Evolutionary conservation across 345 rosid species (phyloP).

Genomic region (Excoecaria agallocha): DNA sequence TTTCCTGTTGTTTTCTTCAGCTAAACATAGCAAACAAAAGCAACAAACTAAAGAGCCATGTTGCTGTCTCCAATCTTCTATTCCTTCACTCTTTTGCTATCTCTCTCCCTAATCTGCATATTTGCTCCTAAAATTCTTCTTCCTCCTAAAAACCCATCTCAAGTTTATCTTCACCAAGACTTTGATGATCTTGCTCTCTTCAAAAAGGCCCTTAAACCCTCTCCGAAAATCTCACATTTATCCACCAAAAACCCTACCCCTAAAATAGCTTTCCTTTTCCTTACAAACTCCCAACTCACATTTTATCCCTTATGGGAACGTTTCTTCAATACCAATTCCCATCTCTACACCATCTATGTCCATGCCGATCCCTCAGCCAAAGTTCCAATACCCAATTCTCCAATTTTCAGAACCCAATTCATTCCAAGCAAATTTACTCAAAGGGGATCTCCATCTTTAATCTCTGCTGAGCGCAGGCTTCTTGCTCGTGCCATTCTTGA

Average conservation of each 20-base stretch:
- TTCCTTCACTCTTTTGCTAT: constrained; percentile 51
- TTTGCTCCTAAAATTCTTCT: constrained; percentile 41
- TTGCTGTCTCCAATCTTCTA: constrained; percentile 43
- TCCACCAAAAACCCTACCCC: constrained; percentile 44
- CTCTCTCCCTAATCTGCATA: constrained; percentile 47
- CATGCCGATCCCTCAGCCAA: constrained; percentile 65
- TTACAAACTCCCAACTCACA: constrained; percentile 76
- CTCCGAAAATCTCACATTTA: constrained; percentile 36
- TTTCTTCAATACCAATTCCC: constrained; percentile 52
- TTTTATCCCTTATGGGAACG: constrained; percentile 76
- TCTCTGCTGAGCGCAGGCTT: constrained; percentile 75
- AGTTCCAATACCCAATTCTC: constrained; percentile 27
- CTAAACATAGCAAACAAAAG: too few species aligned
- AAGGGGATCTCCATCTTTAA: constrained; percentile 64
- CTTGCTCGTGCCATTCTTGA: constrained; percentile 72
- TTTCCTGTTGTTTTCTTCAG: too few species aligned
- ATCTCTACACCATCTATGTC: constrained; percentile 69
- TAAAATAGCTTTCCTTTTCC: constrained; percentile 88
- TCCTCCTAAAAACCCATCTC: constrained; percentile 1
- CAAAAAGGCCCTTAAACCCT: constrained; percentile 43
- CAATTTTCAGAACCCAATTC: constrained; percentile 42
- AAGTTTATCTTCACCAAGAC: constrained; percentile 40
- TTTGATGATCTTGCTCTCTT: constrained; percentile 65
- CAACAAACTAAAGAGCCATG: constrained; percentile 28
- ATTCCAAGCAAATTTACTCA: constrained; percentile 57